Base-by-base conservation (phyloP, 1,139 yeast genomes). In the Kurtzmaniella quercitrusa region DNA sequence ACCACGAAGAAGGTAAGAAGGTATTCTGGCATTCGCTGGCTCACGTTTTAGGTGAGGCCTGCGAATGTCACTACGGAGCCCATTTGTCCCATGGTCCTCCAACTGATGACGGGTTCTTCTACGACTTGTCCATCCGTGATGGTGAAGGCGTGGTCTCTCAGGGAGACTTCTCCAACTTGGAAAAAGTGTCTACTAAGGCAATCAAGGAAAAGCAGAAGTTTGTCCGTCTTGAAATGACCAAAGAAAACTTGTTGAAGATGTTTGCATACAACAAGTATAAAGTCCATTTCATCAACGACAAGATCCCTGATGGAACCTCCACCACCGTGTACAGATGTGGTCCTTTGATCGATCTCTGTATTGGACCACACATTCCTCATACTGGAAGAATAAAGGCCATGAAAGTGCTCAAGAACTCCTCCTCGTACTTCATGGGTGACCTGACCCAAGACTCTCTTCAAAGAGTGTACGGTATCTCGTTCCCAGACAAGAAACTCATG, bases 11-110 rank as follows among this genome's bases (percentile, higher is more conserved):
- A 62, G 98, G 98, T 65, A 88, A 84, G 64, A 82, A 82, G 53
- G 98, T 93, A 40, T 94, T 94, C 70, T 94, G 98, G 98, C 99
- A 94, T 66, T 93, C 98, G 4, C 85, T 96, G 55, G 99, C 99
- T 46, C 99, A 94, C 69, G 93, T 94, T 48, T 75, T 94, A 56
- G 99, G 99, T 67, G 98, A 94, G 72, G 94, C 98, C 42, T 85
- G 96, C 72, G 99, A 94, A 71, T 86, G 96, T 65, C 94, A 89
- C 66, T 76, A 85, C 63, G 98, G 97, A 52, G 95, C 96, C 53
- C 96, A 91, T 62, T 81, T 94, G 51, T 71, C 77, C 34, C 68
- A 71, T 52, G 99, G 99, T 51, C 99, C 99, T 39, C 98, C 99
- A 62, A 93, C 97, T 48, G 91, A 85, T 43, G 98, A 91, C 53